phyloP scores from a whole-genome alignment of 257 asterid species.

The Jacaranda copaia region DNA sequence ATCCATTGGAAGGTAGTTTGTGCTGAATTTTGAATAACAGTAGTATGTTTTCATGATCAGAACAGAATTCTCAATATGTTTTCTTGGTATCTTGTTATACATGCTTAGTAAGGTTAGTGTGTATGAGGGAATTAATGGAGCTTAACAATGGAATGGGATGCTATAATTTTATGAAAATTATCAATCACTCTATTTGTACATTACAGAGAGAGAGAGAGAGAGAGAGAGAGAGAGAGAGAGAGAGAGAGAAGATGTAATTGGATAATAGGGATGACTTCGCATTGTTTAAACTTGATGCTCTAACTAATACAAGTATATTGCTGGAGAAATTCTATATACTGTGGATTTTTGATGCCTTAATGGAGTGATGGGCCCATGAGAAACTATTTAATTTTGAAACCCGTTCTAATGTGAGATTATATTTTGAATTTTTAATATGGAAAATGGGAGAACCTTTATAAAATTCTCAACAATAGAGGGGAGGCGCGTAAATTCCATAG shows the following conservation, averaged over 20 bases:
- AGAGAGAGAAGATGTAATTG: neutral
- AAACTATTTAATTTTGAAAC: neutral
- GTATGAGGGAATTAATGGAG: neutral
- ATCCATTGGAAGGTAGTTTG: slow-evolving; percentile 19
- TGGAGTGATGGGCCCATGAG: slow-evolving; percentile 8
- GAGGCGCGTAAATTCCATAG: neutral
- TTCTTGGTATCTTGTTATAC: slow-evolving; percentile 4
- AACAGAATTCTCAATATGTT: neutral
- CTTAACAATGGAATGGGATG: slow-evolving; percentile 4
- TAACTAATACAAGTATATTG: slow-evolving; percentile 18
- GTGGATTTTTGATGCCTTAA: slow-evolving; percentile 7
- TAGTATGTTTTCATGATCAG: neutral
- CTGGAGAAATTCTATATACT: slow-evolving; percentile 8
- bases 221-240: slow-evolving; percentile 2
- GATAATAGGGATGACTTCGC: neutral
- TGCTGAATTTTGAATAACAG: slow-evolving; percentile 3
- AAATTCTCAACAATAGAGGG: neutral
- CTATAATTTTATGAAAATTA: slow-evolving; percentile 12
- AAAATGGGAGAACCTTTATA: neutral
- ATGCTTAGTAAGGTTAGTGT: neutral
- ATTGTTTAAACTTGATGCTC: slow-evolving; percentile 14
- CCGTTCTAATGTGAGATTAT: neutral
- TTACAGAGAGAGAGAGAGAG: too few relatives aligned
- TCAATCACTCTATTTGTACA: slow-evolving; percentile 17
- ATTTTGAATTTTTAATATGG: slow-evolving; percentile 9